These are phyloP conservation scores for Penicillium capsulatum DNA, from an alignment of 2,329 filamentous ascomycete genomes.

Conservation along the genomic window DNA sequence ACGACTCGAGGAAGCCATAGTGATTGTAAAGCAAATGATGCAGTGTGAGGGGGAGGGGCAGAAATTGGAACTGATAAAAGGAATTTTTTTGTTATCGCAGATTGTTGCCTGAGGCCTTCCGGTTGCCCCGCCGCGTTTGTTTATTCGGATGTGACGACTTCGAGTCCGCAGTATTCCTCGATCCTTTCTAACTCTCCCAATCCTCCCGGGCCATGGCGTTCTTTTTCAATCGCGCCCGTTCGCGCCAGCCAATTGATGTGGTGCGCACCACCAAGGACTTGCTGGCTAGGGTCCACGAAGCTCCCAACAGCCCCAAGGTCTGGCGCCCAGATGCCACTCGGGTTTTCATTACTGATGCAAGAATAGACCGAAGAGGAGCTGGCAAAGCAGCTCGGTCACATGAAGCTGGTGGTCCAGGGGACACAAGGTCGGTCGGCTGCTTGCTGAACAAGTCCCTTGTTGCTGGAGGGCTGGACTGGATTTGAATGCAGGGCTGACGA, in stretches of 20 bases:
- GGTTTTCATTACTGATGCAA: conserved; percentile 51
- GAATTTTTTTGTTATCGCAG: conserved; percentile 25
- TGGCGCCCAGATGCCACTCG: conserved; percentile 42
- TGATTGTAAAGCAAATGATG: background rate
- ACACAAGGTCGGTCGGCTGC: conserved; percentile 64
- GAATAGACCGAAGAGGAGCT: conserved; percentile 77
- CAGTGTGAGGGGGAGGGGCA: background rate
- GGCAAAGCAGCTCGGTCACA: conserved; percentile 77
- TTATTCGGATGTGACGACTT: conserved; percentile 20
- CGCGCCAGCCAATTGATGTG: conserved; percentile 60
- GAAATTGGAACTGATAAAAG: conserved; percentile 2
- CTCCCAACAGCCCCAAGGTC: conserved; percentile 55
- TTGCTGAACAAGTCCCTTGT: background rate
- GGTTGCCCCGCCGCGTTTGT: conserved; percentile 28
- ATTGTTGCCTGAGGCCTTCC: conserved; percentile 19
- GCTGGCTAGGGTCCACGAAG: conserved; percentile 58
- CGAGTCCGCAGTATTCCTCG: conserved; percentile 6
- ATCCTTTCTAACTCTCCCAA: conserved; percentile 10
- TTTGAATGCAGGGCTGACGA: conserved; percentile 11
- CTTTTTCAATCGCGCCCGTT: conserved; percentile 60
- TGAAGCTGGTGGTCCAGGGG: conserved; percentile 90
- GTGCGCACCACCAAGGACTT: conserved; percentile 61
- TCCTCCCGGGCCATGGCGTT: conserved; percentile 57
- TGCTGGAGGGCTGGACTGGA: background rate
- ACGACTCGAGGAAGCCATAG: conserved; percentile 30